Evolutionary conservation across 1,284 basidiomycete species (phyloP).

Genomic region (Pseudozyma pruni): DNA sequence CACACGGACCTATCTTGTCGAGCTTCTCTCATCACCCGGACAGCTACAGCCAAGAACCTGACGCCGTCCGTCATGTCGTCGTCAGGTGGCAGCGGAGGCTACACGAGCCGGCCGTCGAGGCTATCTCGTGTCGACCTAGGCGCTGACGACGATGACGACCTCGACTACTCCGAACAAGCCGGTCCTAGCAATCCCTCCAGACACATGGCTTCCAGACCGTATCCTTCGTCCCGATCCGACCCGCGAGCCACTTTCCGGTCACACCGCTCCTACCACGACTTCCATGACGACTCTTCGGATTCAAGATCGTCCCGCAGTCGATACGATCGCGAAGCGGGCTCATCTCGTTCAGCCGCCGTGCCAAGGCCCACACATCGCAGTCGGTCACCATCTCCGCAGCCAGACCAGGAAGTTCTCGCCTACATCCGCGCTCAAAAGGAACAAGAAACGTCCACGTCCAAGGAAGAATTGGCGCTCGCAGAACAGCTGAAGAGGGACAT

Average conservation of each 20-base stretch:
- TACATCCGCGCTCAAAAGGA: slow-evolving; percentile 35
- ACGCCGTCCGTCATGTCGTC: slow-evolving; percentile 6
- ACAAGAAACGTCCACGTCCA: slow-evolving; percentile 1
- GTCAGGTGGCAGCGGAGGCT: neutral
- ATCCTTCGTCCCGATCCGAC: slow-evolving; percentile 1
- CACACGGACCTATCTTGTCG: neutral
- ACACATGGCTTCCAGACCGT: slow-evolving; percentile 7
- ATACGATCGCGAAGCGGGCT: neutral
- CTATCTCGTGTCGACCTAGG: slow-evolving; percentile 21
- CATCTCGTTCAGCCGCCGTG: neutral
- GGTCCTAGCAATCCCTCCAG: slow-evolving; percentile 28
- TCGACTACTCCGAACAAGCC: slow-evolving; percentile 35
- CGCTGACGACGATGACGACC: slow-evolving; percentile 15
- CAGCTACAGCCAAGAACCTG: neutral
- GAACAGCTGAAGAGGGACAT: slow-evolving; percentile 39
- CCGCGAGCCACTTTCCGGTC: slow-evolving; percentile 2
- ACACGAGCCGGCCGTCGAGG: slow-evolving; percentile 10
- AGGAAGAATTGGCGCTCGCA: slow-evolving; percentile 14
- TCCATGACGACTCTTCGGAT: neutral
- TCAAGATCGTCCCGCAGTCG: neutral
- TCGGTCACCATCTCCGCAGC: slow-evolving; percentile 23
- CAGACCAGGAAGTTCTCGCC: slow-evolving; percentile 39
- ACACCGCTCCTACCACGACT: neutral
- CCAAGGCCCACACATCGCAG: neutral
- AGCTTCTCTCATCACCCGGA: neutral